Evolutionary conservation across 1,139 yeast genomes (phyloP), one percentile per base, ranked within the genome.

Genomic region (Candida tetrigidarum): DNA sequence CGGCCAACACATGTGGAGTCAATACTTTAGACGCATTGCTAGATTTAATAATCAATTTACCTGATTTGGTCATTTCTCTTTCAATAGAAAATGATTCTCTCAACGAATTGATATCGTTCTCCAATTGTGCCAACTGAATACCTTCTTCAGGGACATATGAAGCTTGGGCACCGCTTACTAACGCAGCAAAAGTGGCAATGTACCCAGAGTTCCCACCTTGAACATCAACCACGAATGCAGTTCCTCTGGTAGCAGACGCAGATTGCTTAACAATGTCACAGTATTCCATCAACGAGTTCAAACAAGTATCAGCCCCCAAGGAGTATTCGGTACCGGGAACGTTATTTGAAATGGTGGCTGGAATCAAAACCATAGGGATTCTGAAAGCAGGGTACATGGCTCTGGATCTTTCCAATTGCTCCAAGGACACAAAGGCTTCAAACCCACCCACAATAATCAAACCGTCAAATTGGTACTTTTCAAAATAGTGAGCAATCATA

Each of bases 311-410:
- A 18, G 85, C 74, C 45, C 95, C 95, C 44, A 86, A 66, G 1
- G 93, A 85, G 60, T 85, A 86, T 62, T 86, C 92, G 3, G 92
- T 83, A 49, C 95, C 95, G 25, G 95, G 95, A 37, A 86, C 93
- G 57, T 86, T 86, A 62, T 86, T 86, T 16, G 93, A 85, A 41
- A 86, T 84, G 1, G 95, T 86, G n/a, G 93, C 85, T 23, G 95
- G 95, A 49, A 86, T 79, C 53, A 83, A 74, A 42, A 84, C 84
- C 86, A 85, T 81, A 50, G 95, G 93, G 43, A 86, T 85, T 59
- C 87, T 76, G 64, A 86, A 86, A 3, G 81, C 78, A 33, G 93
- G 95, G 64, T 84, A 86, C 57, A 76, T 73, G 1, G 67, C 51
- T 64, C 91, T 76, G 36, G 86, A 82, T 52, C 69, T 74, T 54